Percentiles rank a stretch among this genome's conserved stretches.
phyloP scores from a whole-genome alignment of 2,329 filamentous ascomycete genomes.

The Clonostachys byssicola region DNA sequence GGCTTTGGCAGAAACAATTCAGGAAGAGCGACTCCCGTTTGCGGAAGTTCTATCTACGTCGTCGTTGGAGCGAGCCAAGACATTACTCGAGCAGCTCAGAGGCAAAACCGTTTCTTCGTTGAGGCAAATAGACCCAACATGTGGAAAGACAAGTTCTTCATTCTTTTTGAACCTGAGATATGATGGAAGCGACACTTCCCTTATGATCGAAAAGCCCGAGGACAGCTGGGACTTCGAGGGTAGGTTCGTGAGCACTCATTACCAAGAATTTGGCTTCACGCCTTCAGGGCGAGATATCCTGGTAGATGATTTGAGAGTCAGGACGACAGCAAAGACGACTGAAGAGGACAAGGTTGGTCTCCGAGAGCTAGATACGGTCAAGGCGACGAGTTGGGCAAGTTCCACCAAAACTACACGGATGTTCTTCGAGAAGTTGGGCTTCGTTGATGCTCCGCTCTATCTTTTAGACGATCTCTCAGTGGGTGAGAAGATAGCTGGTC shows the following conservation, averaged over 20 bases:
- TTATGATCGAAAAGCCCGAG: slow-evolving; percentile 37
- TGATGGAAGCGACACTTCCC: slow-evolving; percentile 41
- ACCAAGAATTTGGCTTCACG: slow-evolving; percentile 34
- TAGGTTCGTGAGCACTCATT: slow-evolving; percentile 28
- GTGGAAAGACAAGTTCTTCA: slow-evolving; percentile 31
- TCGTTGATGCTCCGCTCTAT: not conserved
- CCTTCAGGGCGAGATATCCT: slow-evolving; percentile 26
- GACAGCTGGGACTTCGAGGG: slow-evolving; percentile 24
- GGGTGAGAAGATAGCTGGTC: slow-evolving; percentile 15
- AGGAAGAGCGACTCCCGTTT: slow-evolving; percentile 30
- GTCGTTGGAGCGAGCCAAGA: no score
- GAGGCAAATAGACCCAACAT: slow-evolving; percentile 1
- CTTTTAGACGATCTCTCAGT: not conserved
- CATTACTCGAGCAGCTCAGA: no score
- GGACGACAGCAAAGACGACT: not conserved
- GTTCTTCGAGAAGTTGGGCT: not conserved
- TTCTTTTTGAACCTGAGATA: slow-evolving; percentile 16
- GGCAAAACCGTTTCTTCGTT: slow-evolving; percentile 8
- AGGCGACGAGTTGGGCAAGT: not conserved
- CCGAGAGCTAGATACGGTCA: not conserved
- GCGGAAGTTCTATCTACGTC: slow-evolving; percentile 45
- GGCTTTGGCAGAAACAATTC: slow-evolving; percentile 37
- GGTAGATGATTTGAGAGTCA: slow-evolving; percentile 20
- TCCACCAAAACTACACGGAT: not conserved
- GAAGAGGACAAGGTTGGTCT: not conserved